These are phyloP conservation scores for Botryotinia calthae DNA, from an alignment of 2,329 filamentous ascomycete species.

Conservation along the genomic window DNA sequence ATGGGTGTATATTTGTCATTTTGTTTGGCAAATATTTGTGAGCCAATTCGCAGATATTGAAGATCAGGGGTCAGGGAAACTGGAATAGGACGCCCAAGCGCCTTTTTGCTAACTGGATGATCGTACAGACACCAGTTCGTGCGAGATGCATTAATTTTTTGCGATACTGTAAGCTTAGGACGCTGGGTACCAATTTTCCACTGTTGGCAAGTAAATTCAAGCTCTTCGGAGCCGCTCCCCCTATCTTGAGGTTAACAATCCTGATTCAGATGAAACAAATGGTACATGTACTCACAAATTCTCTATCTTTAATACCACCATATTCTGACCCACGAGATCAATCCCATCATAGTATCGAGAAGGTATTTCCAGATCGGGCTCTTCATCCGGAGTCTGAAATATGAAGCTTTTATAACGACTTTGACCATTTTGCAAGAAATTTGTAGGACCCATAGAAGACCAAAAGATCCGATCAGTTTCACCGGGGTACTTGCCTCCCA, in stretches of 20 bases:
- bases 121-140: background rate
- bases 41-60: slow-evolving; percentile 1
- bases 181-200: background rate
- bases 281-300: background rate
- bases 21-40: background rate
- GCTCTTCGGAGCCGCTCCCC: background rate
- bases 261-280: background rate
- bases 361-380: background rate
- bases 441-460: background rate
- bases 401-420: slow-evolving; percentile 7
- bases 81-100: background rate
- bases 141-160: background rate
- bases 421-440: slow-evolving; percentile 2
- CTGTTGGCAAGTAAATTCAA: slow-evolving; percentile 16
- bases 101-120: background rate
- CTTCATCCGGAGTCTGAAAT: background rate
- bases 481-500: background rate
- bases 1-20: background rate
- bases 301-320: slow-evolving; percentile 5
- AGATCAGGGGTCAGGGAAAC: slow-evolving; percentile 2
- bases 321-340: background rate
- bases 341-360: slow-evolving; percentile 5
- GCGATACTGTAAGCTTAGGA: background rate
- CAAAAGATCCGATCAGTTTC: slow-evolving; percentile 10
- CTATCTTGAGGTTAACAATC: background rate